Evolutionary conservation across 2,329 filamentous ascomycete species (phyloP), one percentile per base, ranked within the genome.

Genomic region (Leptosphaerulina australis): DNA sequence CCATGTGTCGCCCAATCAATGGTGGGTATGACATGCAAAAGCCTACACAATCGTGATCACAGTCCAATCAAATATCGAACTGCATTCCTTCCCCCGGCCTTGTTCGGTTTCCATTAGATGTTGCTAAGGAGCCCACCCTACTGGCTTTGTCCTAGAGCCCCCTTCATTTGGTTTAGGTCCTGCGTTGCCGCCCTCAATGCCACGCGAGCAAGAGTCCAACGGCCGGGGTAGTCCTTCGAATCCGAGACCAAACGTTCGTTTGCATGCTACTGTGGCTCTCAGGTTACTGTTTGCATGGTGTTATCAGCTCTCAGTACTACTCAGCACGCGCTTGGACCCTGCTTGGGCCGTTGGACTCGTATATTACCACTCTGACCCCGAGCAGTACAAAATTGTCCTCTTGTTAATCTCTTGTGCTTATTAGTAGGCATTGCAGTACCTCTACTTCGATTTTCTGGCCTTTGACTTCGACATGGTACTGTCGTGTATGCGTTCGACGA

Each of bases 361-460:
- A 68, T 65, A 67, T 67, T 59, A 65, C 56, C 46, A 50, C 30
- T 51, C 35, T 53, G 41, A 44, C 38, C 56, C 61, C 58, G 45
- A 29, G 37, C 17, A n/a, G 17, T 28, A 55, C 46, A 37, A 47
- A 49, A 2, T 4, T 12, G 29, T 45, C 28, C 43, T 29, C n/a
- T 40, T 47, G 31, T 47, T 48, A 35, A 21, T 24, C 39, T 29
- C 29, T 44, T 44, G 28, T 51, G 25, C 26, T 9, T n/a, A 20
- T 31, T 12, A 12, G 15, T 33, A 18, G 21, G 26, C 25, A 24
- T 15, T 20, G 11, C 29, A 14, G 15, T 6, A 3, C 5, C 18
- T 22, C 21, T 4, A 12, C 25, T 37, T 36, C 26, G 15, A 28
- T 14, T n/a, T 33, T 15, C 9, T 21, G 12, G 6, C 29, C 17